A percentile compares a stretch with the other conserved stretches of the same genome.
These are phyloP conservation scores for Solioccasus polychromus DNA, from an alignment of 768 basidiomycete genomes.

Conservation along the genomic window DNA sequence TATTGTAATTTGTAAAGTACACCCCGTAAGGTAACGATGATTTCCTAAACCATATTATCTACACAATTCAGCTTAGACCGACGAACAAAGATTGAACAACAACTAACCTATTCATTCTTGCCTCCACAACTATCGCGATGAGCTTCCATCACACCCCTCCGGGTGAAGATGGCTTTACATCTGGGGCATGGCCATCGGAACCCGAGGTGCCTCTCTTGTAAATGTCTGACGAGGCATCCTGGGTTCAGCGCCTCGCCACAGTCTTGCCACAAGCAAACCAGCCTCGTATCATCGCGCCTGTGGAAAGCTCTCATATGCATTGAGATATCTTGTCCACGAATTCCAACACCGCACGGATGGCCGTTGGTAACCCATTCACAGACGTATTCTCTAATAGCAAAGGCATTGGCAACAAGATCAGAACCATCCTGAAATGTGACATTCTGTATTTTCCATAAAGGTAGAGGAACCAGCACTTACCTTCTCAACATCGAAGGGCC, in stretches of 20 bases:
- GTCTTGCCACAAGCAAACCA: constrained; percentile 14
- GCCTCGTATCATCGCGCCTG: background rate
- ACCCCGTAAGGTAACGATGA: too few relatives aligned
- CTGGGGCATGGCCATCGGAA: constrained; percentile 22
- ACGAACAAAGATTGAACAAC: background rate
- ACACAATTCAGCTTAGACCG: too few relatives aligned
- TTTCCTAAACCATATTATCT: too few relatives aligned
- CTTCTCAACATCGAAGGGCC: constrained; percentile 11
- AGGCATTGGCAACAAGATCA: constrained; percentile 8
- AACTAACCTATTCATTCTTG: background rate
- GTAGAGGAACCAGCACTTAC: constrained; percentile 1
- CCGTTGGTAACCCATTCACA: constrained; percentile 18
- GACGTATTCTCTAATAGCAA: background rate
- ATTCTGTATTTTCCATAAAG: background rate
- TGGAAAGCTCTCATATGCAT: constrained; percentile 16
- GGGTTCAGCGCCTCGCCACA: constrained; percentile 16
- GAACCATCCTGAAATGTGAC: constrained; percentile 8
- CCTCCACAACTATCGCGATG: constrained; percentile 14
- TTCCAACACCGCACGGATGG: background rate
- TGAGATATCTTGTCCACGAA: constrained; percentile 18
- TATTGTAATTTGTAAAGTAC: too few relatives aligned
- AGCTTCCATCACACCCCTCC: constrained; percentile 13
- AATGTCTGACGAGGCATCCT: constrained; percentile 18
- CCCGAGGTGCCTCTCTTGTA: constrained; percentile 24
- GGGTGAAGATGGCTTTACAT: constrained; percentile 18